Base-by-base conservation (phyloP, 345 rosid genomes). In the Corymbia maculata region DNA sequence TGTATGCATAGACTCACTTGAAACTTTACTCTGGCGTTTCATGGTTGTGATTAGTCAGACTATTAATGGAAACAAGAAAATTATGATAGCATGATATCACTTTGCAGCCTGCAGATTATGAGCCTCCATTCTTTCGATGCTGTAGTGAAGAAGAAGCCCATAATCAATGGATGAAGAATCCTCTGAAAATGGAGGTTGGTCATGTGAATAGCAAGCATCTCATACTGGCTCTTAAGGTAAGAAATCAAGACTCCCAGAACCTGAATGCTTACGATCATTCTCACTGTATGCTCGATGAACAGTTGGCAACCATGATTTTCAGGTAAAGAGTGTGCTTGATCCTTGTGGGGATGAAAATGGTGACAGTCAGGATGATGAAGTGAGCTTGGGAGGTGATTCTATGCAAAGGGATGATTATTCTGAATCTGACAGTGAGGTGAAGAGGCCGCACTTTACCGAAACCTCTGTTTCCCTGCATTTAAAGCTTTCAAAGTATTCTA, bases 291-390 rank as follows among this genome's bases (percentile, higher is more conserved):
- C 47, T 32, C 68, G 55, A 7, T 50, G 42, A 9, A 45, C 26
- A 16, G 45, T 30, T 64, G 17, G 3, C 22, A 66, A 87, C 80
- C 22, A 36, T 19, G 42, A 61, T n/a, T 87, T 32, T 91, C 93
- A 98, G 99, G 99, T 97, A 79, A 96, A 98, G 93, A 98, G 99
- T 87, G 98, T 97, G 89, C 99, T 98, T 88, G 99, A 98, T 92
- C 99, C 99, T 61, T 98, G 99, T 89, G 97, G 94, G 92, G 97
- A 97, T 92, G 99, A 96, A 88, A 95, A 94, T 89, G 93, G 92
- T 90, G 97, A 94, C 87, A 93, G 94, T 92, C 93, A 95, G 88
- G 97, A 95, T 52, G 94, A 94, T 89, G 97, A 86, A 85, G 95
- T 92, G 91, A 94, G 94, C 93, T 89, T 95, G 84, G 95, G 96